Base-by-base conservation (phyloP, 1,284 basidiomycete genomes). In the Ceratobasidium sp. region DNA sequence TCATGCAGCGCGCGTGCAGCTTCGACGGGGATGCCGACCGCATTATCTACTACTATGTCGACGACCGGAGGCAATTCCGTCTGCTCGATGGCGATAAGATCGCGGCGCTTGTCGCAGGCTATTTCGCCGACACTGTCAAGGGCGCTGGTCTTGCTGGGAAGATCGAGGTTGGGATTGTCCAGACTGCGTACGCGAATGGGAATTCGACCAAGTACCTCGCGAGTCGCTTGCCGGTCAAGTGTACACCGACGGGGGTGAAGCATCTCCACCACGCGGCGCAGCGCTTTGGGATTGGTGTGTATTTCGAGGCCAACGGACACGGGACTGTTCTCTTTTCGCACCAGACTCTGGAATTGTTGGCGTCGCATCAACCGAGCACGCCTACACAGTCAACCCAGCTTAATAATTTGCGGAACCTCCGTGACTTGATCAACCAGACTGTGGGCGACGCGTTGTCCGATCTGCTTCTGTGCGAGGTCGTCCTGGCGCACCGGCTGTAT, bases 1-100 rank as follows among this genome's bases (percentile, higher is more conserved):
- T 88, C 61, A 89, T 91, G 26, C 88, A 95, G 78, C 87, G 96
- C 52, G 95, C 89, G 8, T 98, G 95, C 82, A 96, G 94, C 79
- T 88, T 98, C 70, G 98, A 99, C 78, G 98, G 98, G 50, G 98
- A 99, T 81, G 98, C 98, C 0, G 98, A 99, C 83, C 91, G 98
- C 41, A 85, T 99, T 78, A 96, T 99, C 77, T 98, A 95, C 80
- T 99, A 92, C 83, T 98, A 98, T 80, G 83, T 92, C 73, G 91
- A 96, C 78, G 88, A 91, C 73, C 86, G 86, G 59, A 77, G 77
- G 64, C 85, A 87, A 72, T 99, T 99, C 85, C 91, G 90, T 76
- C 88, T 99, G 86, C 87, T 99, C 50, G 98, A 99, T 79, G 98
- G 98, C 4, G 98, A 99, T 85, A 99, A 99, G 87, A 99, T 99